A percentile compares a stretch with the other conserved stretches of the same genome.
Conservation (phyloP, 176 grass and related monocot species). For the Pontederia paniculata region DNA sequence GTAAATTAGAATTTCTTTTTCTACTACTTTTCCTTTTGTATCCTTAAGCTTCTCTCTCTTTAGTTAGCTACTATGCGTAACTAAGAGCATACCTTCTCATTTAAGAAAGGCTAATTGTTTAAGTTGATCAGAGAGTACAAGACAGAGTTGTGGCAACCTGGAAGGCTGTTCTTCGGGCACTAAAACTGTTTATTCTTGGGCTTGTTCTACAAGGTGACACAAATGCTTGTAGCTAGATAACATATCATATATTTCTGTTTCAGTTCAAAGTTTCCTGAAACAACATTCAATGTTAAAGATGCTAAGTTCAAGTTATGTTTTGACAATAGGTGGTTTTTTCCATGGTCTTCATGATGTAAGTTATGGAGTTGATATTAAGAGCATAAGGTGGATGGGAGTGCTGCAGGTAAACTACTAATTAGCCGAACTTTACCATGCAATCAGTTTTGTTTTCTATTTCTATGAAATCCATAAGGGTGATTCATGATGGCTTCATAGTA, state of each 20-base stretch:
- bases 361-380: slow-evolving; percentile 48
- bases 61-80: neutral
- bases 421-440: neutral
- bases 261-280: too few species aligned
- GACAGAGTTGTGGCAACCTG: slow-evolving; percentile 36
- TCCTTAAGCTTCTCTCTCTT: neutral
- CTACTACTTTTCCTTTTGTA: neutral
- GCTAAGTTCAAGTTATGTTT: too few species aligned
- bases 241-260: too few species aligned
- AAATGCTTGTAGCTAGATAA: too few species aligned
- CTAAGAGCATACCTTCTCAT: too few species aligned
- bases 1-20: slow-evolving; percentile 16
- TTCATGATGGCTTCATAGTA: too few species aligned
- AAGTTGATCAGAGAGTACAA: slow-evolving; percentile 31
- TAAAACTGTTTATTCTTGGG: slow-evolving; percentile 63
- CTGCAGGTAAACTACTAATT: slow-evolving; percentile 44
- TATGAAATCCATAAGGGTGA: too few species aligned
- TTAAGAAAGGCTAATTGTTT: neutral
- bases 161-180: slow-evolving; percentile 38
- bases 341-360: slow-evolving; percentile 39
- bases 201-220: slow-evolving; percentile 56
- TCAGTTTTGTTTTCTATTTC: neutral
- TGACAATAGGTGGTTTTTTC: slow-evolving; percentile 55
- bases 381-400: slow-evolving; percentile 58
- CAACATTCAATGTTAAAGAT: too few species aligned